Evolutionary conservation across 2,329 filamentous ascomycete genomes (phyloP).

Genomic region (Zopfia rhizophila): DNA sequence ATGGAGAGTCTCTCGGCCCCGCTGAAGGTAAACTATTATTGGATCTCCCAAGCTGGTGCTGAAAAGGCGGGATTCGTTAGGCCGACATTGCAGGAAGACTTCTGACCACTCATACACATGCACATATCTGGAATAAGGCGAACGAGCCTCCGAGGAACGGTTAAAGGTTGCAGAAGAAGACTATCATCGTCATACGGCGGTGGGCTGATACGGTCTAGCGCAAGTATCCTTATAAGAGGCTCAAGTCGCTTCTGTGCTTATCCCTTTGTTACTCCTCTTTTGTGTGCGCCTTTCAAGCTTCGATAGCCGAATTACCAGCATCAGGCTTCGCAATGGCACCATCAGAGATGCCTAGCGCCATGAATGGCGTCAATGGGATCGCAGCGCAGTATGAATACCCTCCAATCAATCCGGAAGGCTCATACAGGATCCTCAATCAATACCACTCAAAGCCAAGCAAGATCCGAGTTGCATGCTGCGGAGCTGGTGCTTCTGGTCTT

Average conservation of each 20-base stretch:
- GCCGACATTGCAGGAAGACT: slow-evolving; percentile 25
- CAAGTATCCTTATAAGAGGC: slow-evolving; percentile 16
- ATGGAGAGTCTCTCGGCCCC: slow-evolving; percentile 19
- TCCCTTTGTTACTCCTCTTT: slow-evolving; percentile 8
- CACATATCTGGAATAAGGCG: slow-evolving; percentile 16
- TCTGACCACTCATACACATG: slow-evolving; percentile 8
- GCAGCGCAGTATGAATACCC: slow-evolving; percentile 41
- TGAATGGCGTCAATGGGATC: slow-evolving; percentile 42
- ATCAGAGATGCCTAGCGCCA: slow-evolving; percentile 39
- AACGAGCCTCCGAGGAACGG: slow-evolving; percentile 32
- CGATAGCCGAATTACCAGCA: neutral
- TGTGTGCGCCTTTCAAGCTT: neutral
- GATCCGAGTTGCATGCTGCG: slow-evolving; percentile 41
- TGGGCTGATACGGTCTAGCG: slow-evolving; percentile 26
- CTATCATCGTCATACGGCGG: slow-evolving; percentile 25
- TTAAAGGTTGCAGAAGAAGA: slow-evolving; percentile 39
- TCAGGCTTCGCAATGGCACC: slow-evolving; percentile 34
- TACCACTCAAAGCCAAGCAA: slow-evolving; percentile 47
- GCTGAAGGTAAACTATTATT: slow-evolving; percentile 2
- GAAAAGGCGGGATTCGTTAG: slow-evolving; percentile 29
- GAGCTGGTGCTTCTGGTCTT: slow-evolving; percentile 43
- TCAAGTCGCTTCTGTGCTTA: slow-evolving; percentile 7
- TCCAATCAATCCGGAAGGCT: slow-evolving; percentile 39
- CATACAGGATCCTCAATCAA: slow-evolving; percentile 43
- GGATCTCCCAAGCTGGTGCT: neutral